Base-by-base conservation (phyloP, 352 stramenopile genomes). In the Pythium oligandrum region DNA sequence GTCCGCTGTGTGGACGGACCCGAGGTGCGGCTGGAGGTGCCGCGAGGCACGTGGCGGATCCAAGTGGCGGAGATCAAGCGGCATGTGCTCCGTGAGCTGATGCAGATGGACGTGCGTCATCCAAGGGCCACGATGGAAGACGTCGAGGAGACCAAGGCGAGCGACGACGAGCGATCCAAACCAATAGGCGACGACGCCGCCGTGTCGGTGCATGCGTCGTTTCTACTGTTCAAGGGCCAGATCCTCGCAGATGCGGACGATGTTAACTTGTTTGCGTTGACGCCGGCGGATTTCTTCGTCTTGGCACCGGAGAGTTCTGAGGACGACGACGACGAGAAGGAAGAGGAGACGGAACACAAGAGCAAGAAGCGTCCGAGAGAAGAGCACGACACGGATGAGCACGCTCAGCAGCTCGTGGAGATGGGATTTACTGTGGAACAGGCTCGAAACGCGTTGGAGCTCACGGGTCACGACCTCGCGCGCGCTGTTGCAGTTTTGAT, bases 201-300 rank as follows among this genome's bases (percentile, higher is more conserved):
- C 17, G 17, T 26, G 17, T 0, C 17, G 17, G 17, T 26, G 17
- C 17, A 26, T 59, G 49, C 43, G 53, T 45, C 68, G 48, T 84
- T 73, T 44, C 57, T 90, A 43, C 55, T 86, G 31, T 71, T 86
- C 37, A 66, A 64, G 34, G 79, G 79, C 7, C 68, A 73, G 35
- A 75, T 90, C 53, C 64, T 88, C 31, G 61, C 73, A 0, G 79
- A 90, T 56, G 57, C 60, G 30, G 79, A 90, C 60, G 58, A 77
- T 37, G 45, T 90, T 42, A 69, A 86, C 48, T 54, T 90, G 12
- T 78, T 83, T 54, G 63, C 74, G 17, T 67, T 86, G 32, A 42
- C 43, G 4, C 30, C 65, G 0, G 51, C 64, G 8, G 79, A 90
- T 36, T 88, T 90, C 57, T 80, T 90, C 50, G 76, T 90, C 35